Evolutionary conservation across 306 rosid species (phyloP), one percentile per base, ranked within the genome.

Genomic region (Ormosia semicastrata): DNA sequence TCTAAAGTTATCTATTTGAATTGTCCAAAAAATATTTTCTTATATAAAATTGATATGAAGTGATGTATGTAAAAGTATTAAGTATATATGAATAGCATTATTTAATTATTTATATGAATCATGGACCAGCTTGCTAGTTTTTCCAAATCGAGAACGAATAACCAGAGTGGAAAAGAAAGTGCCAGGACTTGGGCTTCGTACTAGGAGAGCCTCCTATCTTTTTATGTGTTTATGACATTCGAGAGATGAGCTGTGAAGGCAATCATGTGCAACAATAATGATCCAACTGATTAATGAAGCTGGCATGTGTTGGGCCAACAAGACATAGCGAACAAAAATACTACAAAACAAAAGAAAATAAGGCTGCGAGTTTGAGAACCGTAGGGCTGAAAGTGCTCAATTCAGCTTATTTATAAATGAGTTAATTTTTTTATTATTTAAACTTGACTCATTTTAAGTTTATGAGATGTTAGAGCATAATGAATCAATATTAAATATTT

Each of bases 281-380:
- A 47, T 15, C 50, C 63, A 44, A 59, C 70, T 74, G 76, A 76
- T 50, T 75, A 78, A 47, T 11, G 47, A 44, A 73, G 68, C 73
- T 76, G 75, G 73, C 87, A 50, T 75, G 66, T 57, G 83, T 79
- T 18, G 40, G 66, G 59, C 78, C 65, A 66, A 66, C 13, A 13
- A 12, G 41, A 6, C 67, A 39, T 3, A 40, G 54, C 64, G 68
- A 5, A 18, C 29, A 6, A 39, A 66, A 17, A 18, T 18, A 49
- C 32, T 30, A 30, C 1, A 30, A 46, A 8, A 9, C 0, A 12
- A 34, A 58, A 46, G 58, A 13, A 39, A 66, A 37, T 39, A 7
- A 36, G 50, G 67, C 66, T 37, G 24, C 1, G 24, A 24, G 24
- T 24, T 40, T 67, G 85, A 32, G 24, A 66, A 9, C 4, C 0